Base-by-base conservation (phyloP, 1,284 basidiomycete genomes). In the Kwoniella shivajii region DNA sequence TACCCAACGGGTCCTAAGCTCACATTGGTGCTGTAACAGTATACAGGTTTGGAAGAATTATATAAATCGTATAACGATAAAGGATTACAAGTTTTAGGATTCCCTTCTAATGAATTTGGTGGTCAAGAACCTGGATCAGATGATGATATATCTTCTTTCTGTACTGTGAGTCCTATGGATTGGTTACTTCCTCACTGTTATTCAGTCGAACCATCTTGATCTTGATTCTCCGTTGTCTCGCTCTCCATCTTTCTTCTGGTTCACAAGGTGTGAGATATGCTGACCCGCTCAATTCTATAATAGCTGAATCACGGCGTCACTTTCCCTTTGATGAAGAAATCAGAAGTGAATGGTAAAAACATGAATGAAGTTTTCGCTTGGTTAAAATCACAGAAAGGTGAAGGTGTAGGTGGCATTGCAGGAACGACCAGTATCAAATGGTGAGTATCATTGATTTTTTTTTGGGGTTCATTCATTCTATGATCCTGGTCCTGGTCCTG, bases 281-380 rank as follows among this genome's bases (percentile, higher is more conserved):
- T n/a, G n/a, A n/a, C n/a, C n/a, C n/a, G n/a, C n/a, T n/a, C n/a
- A n/a, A n/a, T n/a, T n/a, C n/a, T n/a, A n/a, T n/a, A n/a, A 37
- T 56, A 73, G 56, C 69, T 84, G 57, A 91, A 91, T 79, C 86
- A 90, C 72, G 88, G 88, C 26, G 89, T 91, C 33, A 83, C 82
- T 10, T 91, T 92, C 81, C 88, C 87, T 6, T 78, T 92, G 50
- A 88, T 89, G 86, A 86, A 85, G 79, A 92, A 91, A 74, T 87
- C 88, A n/a, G 88, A 95, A 52, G 92, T 95, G 53, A 96, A 95
- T 74, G 92, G 92, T 11, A 84, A 87, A 69, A 73, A 80, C 64
- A 78, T 82, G 66, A 92, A 90, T 77, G 83, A 89, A 69, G 89
- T 92, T 7, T 94, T 85, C 81, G 84, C 88, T 59, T 94, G 86